Base-by-base conservation (phyloP, 169 alveolate species). In the Cryptosporidium felis region DNA sequence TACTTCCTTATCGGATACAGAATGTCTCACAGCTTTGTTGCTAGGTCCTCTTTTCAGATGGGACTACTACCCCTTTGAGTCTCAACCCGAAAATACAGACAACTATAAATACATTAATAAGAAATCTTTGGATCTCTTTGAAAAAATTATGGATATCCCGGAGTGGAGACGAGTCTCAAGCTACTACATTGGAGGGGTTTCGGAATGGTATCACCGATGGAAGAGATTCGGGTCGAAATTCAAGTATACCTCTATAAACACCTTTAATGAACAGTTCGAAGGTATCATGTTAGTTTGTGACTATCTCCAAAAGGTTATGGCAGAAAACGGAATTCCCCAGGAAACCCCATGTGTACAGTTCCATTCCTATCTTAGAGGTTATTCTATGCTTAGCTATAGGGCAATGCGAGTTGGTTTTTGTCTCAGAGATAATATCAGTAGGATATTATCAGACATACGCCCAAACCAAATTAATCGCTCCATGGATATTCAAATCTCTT, bases 161-260 rank as follows among this genome's bases (percentile, higher is more conserved):
- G 85, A 74, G 42, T 74, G 85, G 85, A 74, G 85, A 74, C n/a
- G 85, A 3, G 56, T 74, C 14, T 74, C 85, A 53, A 74, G 67
- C 40, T 74, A 74, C 23, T 74, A 47, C 56, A 41, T 74, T 53
- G 85, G 85, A 5, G 41, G 58, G 21, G 85, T 59, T 4, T 36
- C 67, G 9, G 67, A 74, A 41, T 74, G 85, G 85, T 74, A 40
- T 38, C 49, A 53, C 40, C 66, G 56, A 41, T 74, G 85, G 85
- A 49, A 38, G 45, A 49, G 85, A 49, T 36, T 53, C 28, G 85
- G 85, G 0, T 1, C 10, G 16, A 36, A 58, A 3, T 21, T 12
- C 6, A 74, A n/a, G 3, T 49, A 74, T 32, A 16, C 36, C 5
- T 47, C 67, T 30, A 74, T 56, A 34, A 53, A 74, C 44, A 53